phyloP scores from a whole-genome alignment of 805 yeast species.

The Naumovozyma dairenensis region DNA sequence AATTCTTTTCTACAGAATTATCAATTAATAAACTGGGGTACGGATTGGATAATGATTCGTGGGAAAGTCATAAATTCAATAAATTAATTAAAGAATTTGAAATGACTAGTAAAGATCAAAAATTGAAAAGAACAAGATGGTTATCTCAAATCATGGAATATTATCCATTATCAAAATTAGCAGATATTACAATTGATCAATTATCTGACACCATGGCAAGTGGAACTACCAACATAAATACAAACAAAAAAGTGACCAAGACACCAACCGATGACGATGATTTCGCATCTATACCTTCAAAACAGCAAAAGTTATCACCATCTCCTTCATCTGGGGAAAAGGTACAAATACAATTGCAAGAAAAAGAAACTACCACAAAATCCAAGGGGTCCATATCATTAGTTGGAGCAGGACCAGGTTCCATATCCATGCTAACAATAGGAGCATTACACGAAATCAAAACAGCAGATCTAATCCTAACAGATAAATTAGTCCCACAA shows the following conservation, averaged over 20 bases:
- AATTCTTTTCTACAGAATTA: slow-evolving; percentile 12
- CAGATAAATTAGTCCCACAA: slow-evolving; percentile 89
- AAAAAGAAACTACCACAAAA: too few species aligned
- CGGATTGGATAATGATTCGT: slow-evolving; percentile 57
- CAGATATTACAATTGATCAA: slow-evolving; percentile 43
- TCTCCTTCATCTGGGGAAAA: not conserved
- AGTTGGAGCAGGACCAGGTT: slow-evolving; percentile 95
- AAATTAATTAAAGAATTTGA: slow-evolving; percentile 50
- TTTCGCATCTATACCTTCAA: too few species aligned
- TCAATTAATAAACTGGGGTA: slow-evolving; percentile 24
- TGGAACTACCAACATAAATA: too few species aligned
- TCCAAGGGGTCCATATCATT: slow-evolving; percentile 58
- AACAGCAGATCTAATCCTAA: slow-evolving; percentile 73
- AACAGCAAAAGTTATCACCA: too few species aligned
- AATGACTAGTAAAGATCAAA: slow-evolving; percentile 42
- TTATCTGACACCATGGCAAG: too few species aligned
- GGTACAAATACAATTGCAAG: not conserved
- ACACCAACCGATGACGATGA: too few species aligned
- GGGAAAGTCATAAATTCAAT: slow-evolving; percentile 51
- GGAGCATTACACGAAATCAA: slow-evolving; percentile 78
- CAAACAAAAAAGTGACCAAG: too few species aligned
- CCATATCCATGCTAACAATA: slow-evolving; percentile 66
- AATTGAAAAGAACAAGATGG: slow-evolving; percentile 66
- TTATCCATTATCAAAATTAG: slow-evolving; percentile 63
- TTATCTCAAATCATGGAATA: slow-evolving; percentile 84